Percentiles rank a stretch among this genome's conserved stretches.
Conservation (phyloP, 2,329 filamentous ascomycete genomes). For the Trichoderma sp. region DNA sequence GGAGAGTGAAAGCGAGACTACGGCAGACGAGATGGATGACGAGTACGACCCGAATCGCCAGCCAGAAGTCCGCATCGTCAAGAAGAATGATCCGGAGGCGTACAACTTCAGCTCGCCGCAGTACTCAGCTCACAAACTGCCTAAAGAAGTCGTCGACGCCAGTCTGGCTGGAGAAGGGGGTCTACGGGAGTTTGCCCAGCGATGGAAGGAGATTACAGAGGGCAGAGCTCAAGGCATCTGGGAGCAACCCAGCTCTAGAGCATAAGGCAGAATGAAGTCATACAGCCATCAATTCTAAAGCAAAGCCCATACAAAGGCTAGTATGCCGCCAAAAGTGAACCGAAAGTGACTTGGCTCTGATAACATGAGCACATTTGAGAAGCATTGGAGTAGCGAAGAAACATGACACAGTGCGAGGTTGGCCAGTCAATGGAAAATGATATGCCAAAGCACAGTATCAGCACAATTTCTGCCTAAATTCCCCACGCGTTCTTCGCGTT, state of each 20-base stretch:
- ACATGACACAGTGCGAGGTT: neutral
- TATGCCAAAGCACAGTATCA: neutral
- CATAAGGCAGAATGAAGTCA: neutral
- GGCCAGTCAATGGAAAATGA: neutral
- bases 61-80: constrained; percentile 80
- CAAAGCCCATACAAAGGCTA: neutral
- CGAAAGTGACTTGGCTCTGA: constrained; percentile 10
- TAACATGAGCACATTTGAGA: neutral
- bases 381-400: too few relatives aligned
- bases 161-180: constrained; percentile 69
- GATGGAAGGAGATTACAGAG: constrained; percentile 66
- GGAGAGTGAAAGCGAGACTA: constrained; percentile 41
- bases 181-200: constrained; percentile 75
- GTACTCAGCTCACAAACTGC: constrained; percentile 94
- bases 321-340: neutral
- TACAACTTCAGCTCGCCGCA: constrained; percentile 83
- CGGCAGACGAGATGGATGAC: constrained; percentile 43
- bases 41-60: constrained; percentile 60
- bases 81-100: constrained; percentile 82
- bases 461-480: neutral
- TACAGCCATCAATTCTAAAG: neutral
- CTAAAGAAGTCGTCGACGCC: constrained; percentile 84
- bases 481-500: constrained; percentile 16
- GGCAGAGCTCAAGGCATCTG: constrained; percentile 45
- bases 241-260: constrained; percentile 35